phyloP scores from a whole-genome alignment of 2,329 filamentous ascomycete species.

The Colletotrichum somersetense region DNA sequence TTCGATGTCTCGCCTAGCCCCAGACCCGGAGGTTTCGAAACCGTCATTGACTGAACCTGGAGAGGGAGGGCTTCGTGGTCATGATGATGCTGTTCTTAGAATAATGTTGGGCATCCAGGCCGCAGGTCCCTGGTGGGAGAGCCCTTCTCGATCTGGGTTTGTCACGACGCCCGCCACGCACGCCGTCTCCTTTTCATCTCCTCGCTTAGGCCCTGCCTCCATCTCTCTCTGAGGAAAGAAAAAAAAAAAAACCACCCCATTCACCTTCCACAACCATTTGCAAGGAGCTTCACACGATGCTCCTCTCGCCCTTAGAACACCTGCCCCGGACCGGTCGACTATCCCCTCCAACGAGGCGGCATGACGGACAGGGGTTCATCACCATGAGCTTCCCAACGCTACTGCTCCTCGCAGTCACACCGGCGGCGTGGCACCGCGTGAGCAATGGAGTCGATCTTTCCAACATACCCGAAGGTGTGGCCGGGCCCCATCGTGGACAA shows the following conservation, averaged over 20 bases:
- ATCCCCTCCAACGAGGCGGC: not conserved
- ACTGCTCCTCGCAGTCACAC: constrained; percentile 34
- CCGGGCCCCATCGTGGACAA: constrained; percentile 1
- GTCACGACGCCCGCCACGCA: constrained; percentile 10
- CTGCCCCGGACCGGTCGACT: not conserved
- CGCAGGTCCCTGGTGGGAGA: not conserved
- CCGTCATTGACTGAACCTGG: constrained; percentile 6
- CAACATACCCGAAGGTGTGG: constrained; percentile 22
- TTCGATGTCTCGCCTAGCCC: constrained; percentile 36
- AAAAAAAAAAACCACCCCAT: too few species aligned
- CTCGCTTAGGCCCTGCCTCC: not conserved
- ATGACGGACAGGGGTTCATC: not conserved
- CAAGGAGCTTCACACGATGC: constrained; percentile 3
- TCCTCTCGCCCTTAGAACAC: not conserved
- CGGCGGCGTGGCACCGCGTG: constrained; percentile 37
- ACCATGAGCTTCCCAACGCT: constrained; percentile 7
- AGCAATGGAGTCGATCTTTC: constrained; percentile 29
- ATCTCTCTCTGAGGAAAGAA: too few species aligned
- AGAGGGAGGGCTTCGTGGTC: constrained; percentile 9
- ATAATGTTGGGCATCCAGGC: not conserved
- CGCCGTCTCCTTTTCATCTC: constrained; percentile 14
- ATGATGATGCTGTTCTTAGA: not conserved
- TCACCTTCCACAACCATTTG: constrained; percentile 5
- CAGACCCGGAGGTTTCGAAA: constrained; percentile 30
- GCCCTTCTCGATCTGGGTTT: not conserved